Evolutionary conservation across 768 basidiomycete genomes (phyloP).

Genomic region (Naematelia aurantialba): DNA sequence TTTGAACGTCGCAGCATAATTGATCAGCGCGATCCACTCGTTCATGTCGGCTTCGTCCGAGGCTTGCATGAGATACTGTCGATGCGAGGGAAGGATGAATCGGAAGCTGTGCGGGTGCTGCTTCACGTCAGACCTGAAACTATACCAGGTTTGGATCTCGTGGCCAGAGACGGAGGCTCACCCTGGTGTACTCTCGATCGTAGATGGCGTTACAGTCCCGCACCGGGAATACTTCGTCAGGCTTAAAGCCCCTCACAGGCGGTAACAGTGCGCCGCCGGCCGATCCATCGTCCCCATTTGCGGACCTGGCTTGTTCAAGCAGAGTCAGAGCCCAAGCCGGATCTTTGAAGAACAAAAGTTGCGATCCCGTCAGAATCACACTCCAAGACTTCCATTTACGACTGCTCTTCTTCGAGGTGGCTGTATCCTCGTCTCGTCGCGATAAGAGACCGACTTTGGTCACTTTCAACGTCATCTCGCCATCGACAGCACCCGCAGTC

Average conservation of each 20-base stretch:
- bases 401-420: conserved; percentile 70
- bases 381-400: conserved; percentile 87
- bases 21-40: conserved; percentile 85
- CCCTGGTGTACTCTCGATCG: conserved; percentile 74
- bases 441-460: conserved; percentile 76
- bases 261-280: conserved; percentile 43
- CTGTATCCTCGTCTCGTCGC: conserved; percentile 67
- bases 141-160: not conserved
- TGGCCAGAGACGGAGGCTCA: conserved; percentile 50
- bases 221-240: conserved; percentile 80
- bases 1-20: conserved; percentile 91
- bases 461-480: conserved; percentile 58
- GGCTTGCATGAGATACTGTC: conserved; percentile 77
- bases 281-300: conserved; percentile 8
- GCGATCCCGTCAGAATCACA: conserved; percentile 81
- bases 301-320: conserved; percentile 31
- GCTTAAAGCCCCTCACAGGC: conserved; percentile 55
- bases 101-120: conserved; percentile 73
- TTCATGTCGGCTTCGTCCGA: conserved; percentile 68
- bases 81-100: conserved; percentile 69
- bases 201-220: conserved; percentile 73
- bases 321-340: conserved; percentile 45
- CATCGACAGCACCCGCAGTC: not conserved
- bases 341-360: conserved; percentile 75
- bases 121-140: not conserved